Base-by-base conservation (phyloP, 2,329 filamentous ascomycete genomes). In the Colletotrichum tabaci region DNA sequence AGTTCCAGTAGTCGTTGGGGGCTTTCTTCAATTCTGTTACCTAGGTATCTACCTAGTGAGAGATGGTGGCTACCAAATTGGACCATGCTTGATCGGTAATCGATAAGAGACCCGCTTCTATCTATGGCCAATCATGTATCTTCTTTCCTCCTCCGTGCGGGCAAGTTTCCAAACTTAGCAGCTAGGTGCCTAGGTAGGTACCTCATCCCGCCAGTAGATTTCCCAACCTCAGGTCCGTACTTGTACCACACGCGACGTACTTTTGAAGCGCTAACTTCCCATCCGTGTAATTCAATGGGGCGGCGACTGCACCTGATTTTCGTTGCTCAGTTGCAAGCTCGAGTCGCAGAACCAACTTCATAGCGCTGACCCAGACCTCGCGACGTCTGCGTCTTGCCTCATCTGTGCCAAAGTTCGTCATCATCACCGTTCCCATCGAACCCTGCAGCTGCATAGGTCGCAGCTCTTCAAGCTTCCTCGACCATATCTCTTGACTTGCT, bases 201-300 rank as follows among this genome's bases (percentile, higher is more conserved):
- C 60, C 40, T 58, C 21, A 26, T n/a, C 30, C 50, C 38, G 12
- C 42, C 15, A 44, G 12, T 16, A 13, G 12, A 56, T 55, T 18
- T 38, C 38, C 52, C 9, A 38, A 55, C 35, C 30, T 30, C 30
- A 35, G 30, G 30, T 35, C 30, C 30, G 30, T 38, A 9, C 35
- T 3, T 38, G 52, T 35, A 56, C 35, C 13, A 12, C 18, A 23
- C 35, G 38, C 55, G 60, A 42, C 47, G 60, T 16, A 26, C 35
- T 62, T 42, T 21, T 21, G 35, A 52, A 42, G 60, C 60, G 60
- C 46, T 40, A 62, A 52, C 60, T 35, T 52, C 30, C 9, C 35
- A 40, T 42, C 38, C 21, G 7, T 38, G 30, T 50, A 50, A 38
- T 47, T 50, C 46, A 61, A 52, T 30, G 46, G 47, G 60, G 21